Base-by-base conservation (phyloP, 1,284 basidiomycete species). In the Cryptococcus depauperatus region DNA sequence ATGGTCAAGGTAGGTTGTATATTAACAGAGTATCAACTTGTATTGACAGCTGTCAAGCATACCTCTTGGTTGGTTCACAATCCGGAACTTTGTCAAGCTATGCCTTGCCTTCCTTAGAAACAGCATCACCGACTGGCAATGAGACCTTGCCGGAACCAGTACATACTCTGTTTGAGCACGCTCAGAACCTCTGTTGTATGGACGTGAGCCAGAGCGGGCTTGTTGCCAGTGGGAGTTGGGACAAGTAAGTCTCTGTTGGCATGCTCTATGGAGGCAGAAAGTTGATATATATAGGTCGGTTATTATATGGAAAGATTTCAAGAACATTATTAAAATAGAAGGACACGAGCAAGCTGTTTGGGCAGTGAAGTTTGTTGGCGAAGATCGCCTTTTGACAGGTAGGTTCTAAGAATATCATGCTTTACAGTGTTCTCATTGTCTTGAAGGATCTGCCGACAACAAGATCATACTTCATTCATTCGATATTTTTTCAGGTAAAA, bases 221-320 rank as follows among this genome's bases (percentile, higher is more conserved):
- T 46, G 81, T 93, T 50, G 81, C 93, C 46, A 92, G 89, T n/a
- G 93, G 93, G 18, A 93, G 89, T 48, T 98, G 93, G 93, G 95
- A 98, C 72, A 84, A 78, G 89, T 90, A 62, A 70, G 82, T 70
- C 19, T 37, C 19, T 22, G 26, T 22, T 16, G 37, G 32, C 3
- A 14, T 39, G 34, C 30, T 42, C 52, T 40, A 44, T 43, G 19
- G 41, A 37, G 18, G 9, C 8, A 5, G 14, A 14, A n/a, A 28
- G 25, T 41, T 7, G 18, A 19, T 11, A 14, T 13, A 5, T 7
- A 11, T 62, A 93, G 90, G 58, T 91, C 91, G 0, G 93, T 89
- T 18, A 86, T 86, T 69, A 81, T 99, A 0, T 99, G 95, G 95
- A 83, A 81, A 65, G 61, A 86, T 62, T 89, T 84, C 62, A 71